Percentiles rank a stretch among this genome's conserved stretches.
Conservation (phyloP, 108 stramenopile species). For the Discostella stelligeroides region DNA sequence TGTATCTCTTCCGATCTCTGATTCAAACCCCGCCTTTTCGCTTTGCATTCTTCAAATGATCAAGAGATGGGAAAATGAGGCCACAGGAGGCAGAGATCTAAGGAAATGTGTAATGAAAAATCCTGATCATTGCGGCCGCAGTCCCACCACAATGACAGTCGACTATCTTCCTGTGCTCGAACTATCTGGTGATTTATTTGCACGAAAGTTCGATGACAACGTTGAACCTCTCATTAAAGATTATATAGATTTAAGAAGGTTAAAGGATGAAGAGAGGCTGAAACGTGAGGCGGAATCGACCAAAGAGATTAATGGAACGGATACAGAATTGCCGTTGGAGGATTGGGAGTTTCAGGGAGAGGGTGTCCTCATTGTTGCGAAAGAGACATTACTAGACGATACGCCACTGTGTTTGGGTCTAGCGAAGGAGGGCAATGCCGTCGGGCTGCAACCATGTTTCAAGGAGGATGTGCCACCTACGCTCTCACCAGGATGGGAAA, state of each 20-base stretch:
- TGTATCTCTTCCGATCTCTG: neutral
- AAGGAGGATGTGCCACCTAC: conserved; percentile 69
- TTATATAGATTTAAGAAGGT: conserved; percentile 69
- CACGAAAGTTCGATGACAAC: conserved; percentile 82
- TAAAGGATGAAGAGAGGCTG: conserved; percentile 55
- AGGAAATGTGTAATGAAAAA: conserved; percentile 89
- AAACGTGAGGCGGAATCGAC: conserved; percentile 27
- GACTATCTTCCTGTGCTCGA: conserved; percentile 85
- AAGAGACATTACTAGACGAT: conserved; percentile 62
- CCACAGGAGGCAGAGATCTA: conserved; percentile 62
- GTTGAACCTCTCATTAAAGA: conserved; percentile 72
- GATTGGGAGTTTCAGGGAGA: conserved; percentile 77
- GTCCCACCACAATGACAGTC: conserved; percentile 85
- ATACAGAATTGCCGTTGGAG: conserved; percentile 37
- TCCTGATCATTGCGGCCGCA: conserved; percentile 88
- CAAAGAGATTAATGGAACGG: conserved; percentile 36
- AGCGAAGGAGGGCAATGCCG: conserved; percentile 53
- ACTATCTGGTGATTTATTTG: conserved; percentile 84
- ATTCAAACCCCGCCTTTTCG: neutral
- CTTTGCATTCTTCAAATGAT: neutral
- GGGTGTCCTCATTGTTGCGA: conserved; percentile 84
- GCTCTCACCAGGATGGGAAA: conserved; percentile 72
- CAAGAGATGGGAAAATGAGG: conserved; percentile 86
- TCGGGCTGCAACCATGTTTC: conserved; percentile 77
- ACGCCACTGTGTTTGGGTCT: conserved; percentile 82